Evolutionary conservation across 495 filamentous ascomycete species (phyloP).

Genomic region (Glarea lozoyensis): DNA sequence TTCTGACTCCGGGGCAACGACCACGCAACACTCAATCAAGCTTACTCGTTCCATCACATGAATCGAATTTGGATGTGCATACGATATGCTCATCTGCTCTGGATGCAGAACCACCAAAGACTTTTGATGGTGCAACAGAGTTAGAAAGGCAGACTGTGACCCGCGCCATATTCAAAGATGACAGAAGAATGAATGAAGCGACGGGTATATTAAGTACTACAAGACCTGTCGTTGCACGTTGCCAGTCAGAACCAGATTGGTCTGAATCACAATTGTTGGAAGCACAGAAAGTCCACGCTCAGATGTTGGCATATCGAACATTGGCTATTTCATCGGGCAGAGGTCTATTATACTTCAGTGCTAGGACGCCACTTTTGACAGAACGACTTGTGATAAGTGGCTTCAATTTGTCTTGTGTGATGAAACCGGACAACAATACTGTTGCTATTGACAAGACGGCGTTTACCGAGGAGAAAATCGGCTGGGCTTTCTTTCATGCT

Average conservation of each 20-base stretch:
- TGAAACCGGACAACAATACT: conserved; percentile 84
- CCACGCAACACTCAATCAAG: conserved; percentile 26
- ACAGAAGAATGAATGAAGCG: conserved; percentile 79
- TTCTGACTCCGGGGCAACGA: conserved; percentile 41
- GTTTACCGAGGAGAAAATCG: conserved; percentile 90
- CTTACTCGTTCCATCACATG: conserved; percentile 44
- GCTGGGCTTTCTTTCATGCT: conserved; percentile 97
- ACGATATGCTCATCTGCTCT: conserved; percentile 54
- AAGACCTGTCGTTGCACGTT: conserved; percentile 65
- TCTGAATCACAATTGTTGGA: conserved; percentile 82
- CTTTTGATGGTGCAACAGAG: conserved; percentile 60
- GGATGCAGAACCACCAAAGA: conserved; percentile 47
- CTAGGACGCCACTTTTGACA: conserved; percentile 75
- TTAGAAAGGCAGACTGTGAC: conserved; percentile 75
- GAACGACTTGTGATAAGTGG: conserved; percentile 80
- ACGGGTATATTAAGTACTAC: conserved; percentile 67
- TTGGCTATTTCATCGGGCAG: conserved; percentile 79
- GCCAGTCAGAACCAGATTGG: conserved; percentile 67
- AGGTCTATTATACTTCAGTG: conserved; percentile 74
- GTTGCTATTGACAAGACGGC: conserved; percentile 74
- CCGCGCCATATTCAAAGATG: conserved; percentile 79
- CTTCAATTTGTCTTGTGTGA: conserved; percentile 79
- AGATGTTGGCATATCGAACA: conserved; percentile 76
- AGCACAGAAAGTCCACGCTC: conserved; percentile 81
- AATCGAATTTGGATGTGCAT: conserved; percentile 65